phyloP scores from a whole-genome alignment of 495 filamentous ascomycete genomes.

The Podospora sp. region DNA sequence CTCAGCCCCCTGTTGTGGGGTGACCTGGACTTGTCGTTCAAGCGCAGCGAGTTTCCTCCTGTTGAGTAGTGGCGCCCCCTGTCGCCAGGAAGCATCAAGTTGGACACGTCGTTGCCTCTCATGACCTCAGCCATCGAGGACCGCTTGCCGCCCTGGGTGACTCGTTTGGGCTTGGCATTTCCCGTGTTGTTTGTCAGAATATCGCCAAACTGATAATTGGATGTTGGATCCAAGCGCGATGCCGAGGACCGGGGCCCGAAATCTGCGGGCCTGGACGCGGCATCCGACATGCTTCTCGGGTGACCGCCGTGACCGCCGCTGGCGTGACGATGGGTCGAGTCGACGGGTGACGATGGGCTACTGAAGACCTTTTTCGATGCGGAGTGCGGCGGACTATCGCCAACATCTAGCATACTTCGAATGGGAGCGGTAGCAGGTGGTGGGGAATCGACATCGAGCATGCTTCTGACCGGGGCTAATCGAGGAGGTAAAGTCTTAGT shows the following conservation, averaged over 20 bases:
- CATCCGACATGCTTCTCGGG: conserved; percentile 57
- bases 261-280: conserved; percentile 44
- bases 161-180: conserved; percentile 46
- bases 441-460: conserved; percentile 57
- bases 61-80: conserved; percentile 52
- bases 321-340: conserved; percentile 22
- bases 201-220: conserved; percentile 56
- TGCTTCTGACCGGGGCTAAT: conserved; percentile 57
- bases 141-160: conserved; percentile 41
- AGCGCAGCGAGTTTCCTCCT: conserved; percentile 39
- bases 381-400: conserved; percentile 32
- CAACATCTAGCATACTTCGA: conserved; percentile 48
- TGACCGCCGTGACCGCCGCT: conserved; percentile 33
- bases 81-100: conserved; percentile 47
- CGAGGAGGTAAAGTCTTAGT: conserved; percentile 30
- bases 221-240: conserved; percentile 43
- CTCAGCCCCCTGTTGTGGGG: conserved; percentile 58
- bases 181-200: conserved; percentile 52
- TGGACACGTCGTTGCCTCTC: conserved; percentile 48
- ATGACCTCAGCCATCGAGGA: conserved; percentile 55
- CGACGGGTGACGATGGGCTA: conserved; percentile 48
- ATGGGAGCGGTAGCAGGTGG: conserved; percentile 34
- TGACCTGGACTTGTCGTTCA: conserved; percentile 57
- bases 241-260: conserved; percentile 42
- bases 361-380: conserved; percentile 34